A percentile compares a stretch with the other conserved stretches of the same genome.
phyloP scores from a whole-genome alignment of 257 asterid genomes.

The Orobanche coerulescens region DNA sequence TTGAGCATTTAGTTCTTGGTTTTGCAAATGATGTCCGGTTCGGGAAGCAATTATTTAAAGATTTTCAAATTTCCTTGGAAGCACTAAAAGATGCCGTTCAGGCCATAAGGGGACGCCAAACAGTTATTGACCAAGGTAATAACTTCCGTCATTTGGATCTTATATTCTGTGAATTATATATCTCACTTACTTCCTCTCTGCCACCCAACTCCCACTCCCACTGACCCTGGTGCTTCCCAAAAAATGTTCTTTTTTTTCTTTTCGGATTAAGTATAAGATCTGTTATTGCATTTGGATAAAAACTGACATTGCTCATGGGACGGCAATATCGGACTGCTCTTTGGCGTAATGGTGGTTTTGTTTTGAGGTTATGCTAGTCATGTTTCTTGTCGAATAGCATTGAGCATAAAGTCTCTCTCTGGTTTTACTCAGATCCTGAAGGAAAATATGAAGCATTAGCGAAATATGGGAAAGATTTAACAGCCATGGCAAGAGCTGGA shows the following conservation, averaged over 20 bases:
- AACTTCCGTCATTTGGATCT: neutral
- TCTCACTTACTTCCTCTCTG: too few relatives aligned
- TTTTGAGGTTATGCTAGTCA: neutral
- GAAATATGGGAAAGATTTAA: slow-evolving; percentile 93
- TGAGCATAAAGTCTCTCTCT: slow-evolving; percentile 7
- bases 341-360: neutral
- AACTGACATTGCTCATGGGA: neutral
- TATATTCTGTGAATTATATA: neutral
- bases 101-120: slow-evolving; percentile 83
- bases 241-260: too few relatives aligned
- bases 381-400: neutral
- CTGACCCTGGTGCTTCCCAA: too few relatives aligned
- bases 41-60: slow-evolving; percentile 70
- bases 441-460: slow-evolving; percentile 87
- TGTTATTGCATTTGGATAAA: neutral
- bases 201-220: too few relatives aligned
- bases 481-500: slow-evolving; percentile 95
- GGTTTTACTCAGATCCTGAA: slow-evolving; percentile 66
- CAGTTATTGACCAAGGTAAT: slow-evolving; percentile 87
- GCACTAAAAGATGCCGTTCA: slow-evolving; percentile 65
- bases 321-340: neutral
- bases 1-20: slow-evolving; percentile 91
- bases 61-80: slow-evolving; percentile 56
- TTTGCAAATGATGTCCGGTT: slow-evolving; percentile 67
- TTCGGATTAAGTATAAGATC: too few relatives aligned